Conservation (phyloP, 352 stramenopile genomes). For the Globisporangium paroecandrum region DNA sequence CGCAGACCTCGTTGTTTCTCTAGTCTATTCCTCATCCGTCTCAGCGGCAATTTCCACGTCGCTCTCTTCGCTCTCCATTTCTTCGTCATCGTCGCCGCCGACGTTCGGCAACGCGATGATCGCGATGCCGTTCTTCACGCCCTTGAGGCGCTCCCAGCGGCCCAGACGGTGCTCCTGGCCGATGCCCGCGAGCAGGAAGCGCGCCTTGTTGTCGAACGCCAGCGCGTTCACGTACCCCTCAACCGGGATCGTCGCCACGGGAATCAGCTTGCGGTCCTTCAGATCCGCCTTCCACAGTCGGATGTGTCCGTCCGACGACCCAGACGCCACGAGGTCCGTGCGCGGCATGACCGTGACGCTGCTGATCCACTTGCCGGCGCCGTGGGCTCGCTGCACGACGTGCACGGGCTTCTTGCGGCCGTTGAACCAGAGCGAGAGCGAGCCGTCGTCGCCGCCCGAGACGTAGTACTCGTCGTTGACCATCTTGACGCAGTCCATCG, state of each 20-base stretch:
- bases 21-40: constrained; percentile 24
- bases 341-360: constrained; percentile 85
- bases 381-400: constrained; percentile 83
- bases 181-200: constrained; percentile 88
- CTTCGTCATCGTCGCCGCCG: constrained; percentile 28
- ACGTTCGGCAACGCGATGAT: constrained; percentile 84
- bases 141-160: constrained; percentile 87
- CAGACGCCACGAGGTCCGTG: constrained; percentile 90
- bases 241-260: constrained; percentile 73
- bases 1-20: constrained; percentile 3
- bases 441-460: constrained; percentile 88
- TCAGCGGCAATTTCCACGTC: constrained; percentile 23
- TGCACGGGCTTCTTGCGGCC: constrained; percentile 91
- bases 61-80: constrained; percentile 21
- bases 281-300: constrained; percentile 89
- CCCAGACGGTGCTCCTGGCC: constrained; percentile 92
- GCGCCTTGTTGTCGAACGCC: constrained; percentile 72
- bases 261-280: constrained; percentile 52
- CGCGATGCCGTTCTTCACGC: constrained; percentile 87
- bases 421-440: constrained; percentile 91
- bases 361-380: constrained; percentile 86
- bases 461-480: constrained; percentile 92
- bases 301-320: constrained; percentile 89
- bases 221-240: constrained; percentile 71
- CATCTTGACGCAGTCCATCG: constrained; percentile 92